Conservation (phyloP, 2,329 filamentous ascomycete species). For the Hypoxylon sp. region DNA sequence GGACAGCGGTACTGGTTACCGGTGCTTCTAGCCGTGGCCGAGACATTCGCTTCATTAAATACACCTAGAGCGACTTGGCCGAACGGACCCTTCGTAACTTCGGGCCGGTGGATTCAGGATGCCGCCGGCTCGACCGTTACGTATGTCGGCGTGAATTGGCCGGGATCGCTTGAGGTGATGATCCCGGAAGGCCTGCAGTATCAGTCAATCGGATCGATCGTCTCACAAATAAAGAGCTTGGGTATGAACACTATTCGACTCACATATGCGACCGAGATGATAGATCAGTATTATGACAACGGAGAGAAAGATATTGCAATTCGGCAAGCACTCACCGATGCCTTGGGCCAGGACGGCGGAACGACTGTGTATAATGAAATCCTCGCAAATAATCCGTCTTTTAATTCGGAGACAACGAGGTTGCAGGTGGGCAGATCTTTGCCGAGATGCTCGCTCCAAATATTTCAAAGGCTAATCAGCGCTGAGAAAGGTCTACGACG, state of each 20-base stretch:
- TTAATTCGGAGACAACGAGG: slow-evolving; percentile 67
- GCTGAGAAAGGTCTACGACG: slow-evolving; percentile 67
- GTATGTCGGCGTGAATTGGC: slow-evolving; percentile 74
- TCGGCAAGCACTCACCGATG: slow-evolving; percentile 60
- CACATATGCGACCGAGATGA: slow-evolving; percentile 75
- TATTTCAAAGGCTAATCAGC: slow-evolving; percentile 9
- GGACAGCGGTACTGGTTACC: slow-evolving; percentile 30
- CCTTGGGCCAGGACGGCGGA: slow-evolving; percentile 66
- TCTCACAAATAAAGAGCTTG: slow-evolving; percentile 69
- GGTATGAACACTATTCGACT: slow-evolving; percentile 76
- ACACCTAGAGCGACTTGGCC: slow-evolving; percentile 55
- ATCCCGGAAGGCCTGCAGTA: slow-evolving; percentile 76
- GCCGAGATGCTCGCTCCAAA: background rate
- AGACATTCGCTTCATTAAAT: slow-evolving; percentile 32
- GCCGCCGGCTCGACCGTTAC: slow-evolving; percentile 61
- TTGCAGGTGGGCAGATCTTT: slow-evolving; percentile 58
- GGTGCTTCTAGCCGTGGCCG: slow-evolving; percentile 23
- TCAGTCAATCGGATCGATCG: slow-evolving; percentile 69
- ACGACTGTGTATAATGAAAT: slow-evolving; percentile 65
- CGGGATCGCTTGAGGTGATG: slow-evolving; percentile 72
- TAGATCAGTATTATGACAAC: slow-evolving; percentile 70
- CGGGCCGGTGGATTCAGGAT: slow-evolving; percentile 62
- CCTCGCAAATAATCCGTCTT: slow-evolving; percentile 69
- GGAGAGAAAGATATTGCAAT: slow-evolving; percentile 63
- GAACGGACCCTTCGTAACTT: slow-evolving; percentile 60